These are phyloP conservation scores for Sicyos baderoa DNA, from an alignment of 306 rosid genomes.

Conservation along the genomic window DNA sequence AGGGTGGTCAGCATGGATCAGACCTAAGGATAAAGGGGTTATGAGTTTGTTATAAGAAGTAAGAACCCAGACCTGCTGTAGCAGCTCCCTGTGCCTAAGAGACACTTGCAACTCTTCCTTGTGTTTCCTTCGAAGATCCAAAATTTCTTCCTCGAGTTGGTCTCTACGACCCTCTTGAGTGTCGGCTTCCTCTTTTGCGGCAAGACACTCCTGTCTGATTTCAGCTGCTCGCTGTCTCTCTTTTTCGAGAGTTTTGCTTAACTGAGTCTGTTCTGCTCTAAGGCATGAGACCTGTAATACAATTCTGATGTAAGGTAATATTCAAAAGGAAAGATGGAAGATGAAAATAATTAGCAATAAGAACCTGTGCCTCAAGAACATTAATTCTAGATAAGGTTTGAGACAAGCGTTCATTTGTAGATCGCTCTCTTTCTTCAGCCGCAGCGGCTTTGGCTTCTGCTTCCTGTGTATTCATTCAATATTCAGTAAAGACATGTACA, in stretches of 20 bases:
- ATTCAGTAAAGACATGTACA: constrained; percentile 19
- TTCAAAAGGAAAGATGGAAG: constrained; percentile 4
- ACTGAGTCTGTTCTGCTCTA: constrained; percentile 88
- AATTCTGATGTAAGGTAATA: constrained; percentile 28
- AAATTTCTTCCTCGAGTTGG: constrained; percentile 83
- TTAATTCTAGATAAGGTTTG: constrained; percentile 92
- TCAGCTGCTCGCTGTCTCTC: constrained; percentile 99
- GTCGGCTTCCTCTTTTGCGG: constrained; percentile 96
- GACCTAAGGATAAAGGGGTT: constrained; percentile 3
- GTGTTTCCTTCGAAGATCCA: constrained; percentile 70
- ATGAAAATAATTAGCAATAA: constrained; percentile 26
- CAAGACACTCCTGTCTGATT: constrained; percentile 94
- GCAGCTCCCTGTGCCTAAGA: constrained; percentile 68
- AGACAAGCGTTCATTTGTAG: constrained; percentile 82
- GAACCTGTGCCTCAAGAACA: constrained; percentile 99
- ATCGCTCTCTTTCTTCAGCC: constrained; percentile 93
- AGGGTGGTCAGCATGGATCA: too few relatives aligned
- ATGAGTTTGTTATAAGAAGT: constrained; percentile 17
- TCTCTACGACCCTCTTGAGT: constrained; percentile 85
- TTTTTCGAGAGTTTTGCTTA: constrained; percentile 90
- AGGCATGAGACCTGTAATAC: constrained; percentile 85
- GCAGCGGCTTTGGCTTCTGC: constrained; percentile 91
- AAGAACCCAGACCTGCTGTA: constrained; percentile 70
- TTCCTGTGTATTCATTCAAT: constrained; percentile 54
- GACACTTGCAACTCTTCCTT: constrained; percentile 90